phyloP scores from a whole-genome alignment of 2,329 filamentous ascomycete species.

The Didymella segeticola region DNA sequence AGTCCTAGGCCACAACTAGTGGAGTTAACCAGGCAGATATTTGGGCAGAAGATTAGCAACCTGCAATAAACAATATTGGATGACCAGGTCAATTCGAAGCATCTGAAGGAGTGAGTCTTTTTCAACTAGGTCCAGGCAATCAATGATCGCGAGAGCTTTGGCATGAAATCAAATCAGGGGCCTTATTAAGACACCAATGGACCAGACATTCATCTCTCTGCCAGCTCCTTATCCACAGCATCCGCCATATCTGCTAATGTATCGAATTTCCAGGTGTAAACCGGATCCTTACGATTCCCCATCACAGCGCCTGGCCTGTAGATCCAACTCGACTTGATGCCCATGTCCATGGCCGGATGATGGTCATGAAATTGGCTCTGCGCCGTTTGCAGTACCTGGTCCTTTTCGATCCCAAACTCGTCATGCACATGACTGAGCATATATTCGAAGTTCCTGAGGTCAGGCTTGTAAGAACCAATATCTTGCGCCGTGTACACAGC shows the following conservation, averaged over 20 bases:
- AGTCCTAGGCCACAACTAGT: conserved; percentile 53
- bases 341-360: conserved; percentile 66
- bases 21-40: conserved; percentile 55
- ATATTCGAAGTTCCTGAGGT: conserved; percentile 69
- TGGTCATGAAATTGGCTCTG: conserved; percentile 73
- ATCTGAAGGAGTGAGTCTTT: conserved; percentile 4
- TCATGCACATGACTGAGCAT: conserved; percentile 62
- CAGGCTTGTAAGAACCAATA: conserved; percentile 75
- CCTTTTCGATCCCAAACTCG: conserved; percentile 64
- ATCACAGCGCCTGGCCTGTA: conserved; percentile 58
- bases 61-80: conserved; percentile 39
- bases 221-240: conserved; percentile 54
- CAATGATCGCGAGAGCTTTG: background rate
- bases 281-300: conserved; percentile 54
- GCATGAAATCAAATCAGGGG: background rate
- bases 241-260: conserved; percentile 68
- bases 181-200: too few species aligned
- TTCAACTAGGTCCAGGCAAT: background rate
- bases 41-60: conserved; percentile 51
- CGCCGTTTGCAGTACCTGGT: conserved; percentile 70
- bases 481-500: conserved; percentile 73
- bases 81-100: conserved; percentile 4
- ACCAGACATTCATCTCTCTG: too few species aligned
- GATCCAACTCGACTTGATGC: conserved; percentile 71
- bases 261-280: conserved; percentile 61